Base-by-base conservation (phyloP, 2,329 filamentous ascomycete genomes). In the Madurella mycetomatis region DNA sequence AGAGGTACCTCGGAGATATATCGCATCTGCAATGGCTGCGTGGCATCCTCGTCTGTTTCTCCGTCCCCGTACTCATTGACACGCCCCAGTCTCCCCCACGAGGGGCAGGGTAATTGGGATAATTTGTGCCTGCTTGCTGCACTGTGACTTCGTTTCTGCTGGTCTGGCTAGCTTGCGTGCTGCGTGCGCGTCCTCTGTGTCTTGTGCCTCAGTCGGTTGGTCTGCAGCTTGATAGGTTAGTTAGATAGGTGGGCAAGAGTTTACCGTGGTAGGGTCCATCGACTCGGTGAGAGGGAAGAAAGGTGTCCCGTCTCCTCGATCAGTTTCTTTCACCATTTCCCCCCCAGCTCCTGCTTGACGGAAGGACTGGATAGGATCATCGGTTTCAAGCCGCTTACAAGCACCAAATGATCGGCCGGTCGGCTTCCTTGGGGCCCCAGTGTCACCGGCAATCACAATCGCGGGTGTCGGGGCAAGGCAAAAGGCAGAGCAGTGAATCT, bases 1-100 rank as follows among this genome's bases (percentile, higher is more conserved):
- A 53, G 19, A 39, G 47, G 52, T 43, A 11, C 16, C 18, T 52
- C 55, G 55, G 55, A 49, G 51, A 57, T 57, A 57, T 47, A 42
- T 17, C 8, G 32, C 25, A 17, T 39, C 47, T 53, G 52, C 55
- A 53, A 53, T 58, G 55, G 52, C 19, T 42, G 19, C 45, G 55
- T 58, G 46, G 50, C 52, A 58, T 55, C 44, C 30, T 41, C 31
- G 37, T 19, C 19, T 3, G 42, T 9, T 18, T 49, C 12, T 40
- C 41, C 18, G 41, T 37, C 13, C 34, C 13, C 34, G 9, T 37
- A 11, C 34, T 15, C 34, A 11, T 9, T 37, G 4, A 15, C 11
- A 12, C 4, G 4, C 34, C 34, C 34, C 34, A 37, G 34, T 25
- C 34, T 43, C 18, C 39, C 44, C 50, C 50, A 49, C 51, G 45